phyloP scores from a whole-genome alignment of 2,329 filamentous ascomycete genomes.

The Pseudogymnoascus pannorum region DNA sequence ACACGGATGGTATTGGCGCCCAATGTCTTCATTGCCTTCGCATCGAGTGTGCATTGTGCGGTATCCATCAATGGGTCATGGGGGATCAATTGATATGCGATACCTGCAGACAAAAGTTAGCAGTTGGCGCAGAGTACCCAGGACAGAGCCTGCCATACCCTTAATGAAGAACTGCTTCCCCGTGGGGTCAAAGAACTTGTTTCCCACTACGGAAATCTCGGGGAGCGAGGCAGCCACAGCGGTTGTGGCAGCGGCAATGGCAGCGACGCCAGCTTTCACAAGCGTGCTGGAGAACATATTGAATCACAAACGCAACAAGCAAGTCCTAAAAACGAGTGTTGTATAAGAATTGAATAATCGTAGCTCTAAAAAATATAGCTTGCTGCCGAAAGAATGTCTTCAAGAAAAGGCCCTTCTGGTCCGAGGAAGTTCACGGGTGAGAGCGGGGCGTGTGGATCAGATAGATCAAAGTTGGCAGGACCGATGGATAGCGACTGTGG shows the following conservation, averaged over 20 bases:
- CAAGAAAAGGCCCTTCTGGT: neutral
- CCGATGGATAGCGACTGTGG: neutral
- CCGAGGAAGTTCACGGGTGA: neutral
- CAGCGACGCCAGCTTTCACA: conserved; percentile 20
- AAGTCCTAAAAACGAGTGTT: neutral
- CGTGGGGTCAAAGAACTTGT: conserved; percentile 79
- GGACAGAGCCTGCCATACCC: conserved; percentile 40
- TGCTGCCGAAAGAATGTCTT: neutral
- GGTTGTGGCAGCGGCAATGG: conserved; percentile 20
- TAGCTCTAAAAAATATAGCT: neutral
- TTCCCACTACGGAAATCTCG: conserved; percentile 52
- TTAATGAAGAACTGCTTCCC: conserved; percentile 81
- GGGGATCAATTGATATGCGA: conserved; percentile 60
- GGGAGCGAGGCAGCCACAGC: conserved; percentile 32
- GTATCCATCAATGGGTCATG: conserved; percentile 71
- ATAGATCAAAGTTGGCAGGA: neutral
- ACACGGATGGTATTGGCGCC: conserved; percentile 80
- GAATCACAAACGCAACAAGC: neutral
- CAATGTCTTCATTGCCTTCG: conserved; percentile 67
- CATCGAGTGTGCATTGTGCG: conserved; percentile 70
- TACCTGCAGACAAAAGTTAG: conserved; percentile 40
- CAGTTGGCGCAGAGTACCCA: neutral
- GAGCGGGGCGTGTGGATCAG: neutral
- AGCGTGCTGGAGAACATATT: conserved; percentile 23
- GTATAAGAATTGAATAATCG: neutral